A percentile compares a stretch with the other conserved stretches of the same genome.
Conservation (phyloP, 169 alveolate species). For the Plasmodium billcollinsi region DNA sequence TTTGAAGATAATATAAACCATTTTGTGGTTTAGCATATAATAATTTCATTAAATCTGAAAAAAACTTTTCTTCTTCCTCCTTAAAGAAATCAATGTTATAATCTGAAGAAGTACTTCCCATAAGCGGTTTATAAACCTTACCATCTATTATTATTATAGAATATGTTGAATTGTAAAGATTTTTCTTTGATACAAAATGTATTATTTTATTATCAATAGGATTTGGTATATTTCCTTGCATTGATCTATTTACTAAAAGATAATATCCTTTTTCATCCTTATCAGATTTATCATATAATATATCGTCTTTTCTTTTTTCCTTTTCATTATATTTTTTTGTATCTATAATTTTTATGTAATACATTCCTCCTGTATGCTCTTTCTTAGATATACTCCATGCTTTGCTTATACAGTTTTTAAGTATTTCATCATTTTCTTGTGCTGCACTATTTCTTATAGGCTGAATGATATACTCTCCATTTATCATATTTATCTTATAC, state of each 20-base stretch:
- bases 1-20: slow-evolving; percentile 20
- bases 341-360: slow-evolving; percentile 10
- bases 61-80: neutral
- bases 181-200: neutral
- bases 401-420: slow-evolving; percentile 28
- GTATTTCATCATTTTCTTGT: neutral
- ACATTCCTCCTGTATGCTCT: neutral
- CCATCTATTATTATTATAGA: neutral
- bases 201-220: neutral
- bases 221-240: neutral
- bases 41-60: slow-evolving; percentile 10
- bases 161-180: neutral
- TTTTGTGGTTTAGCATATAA: slow-evolving; percentile 9
- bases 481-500: no score
- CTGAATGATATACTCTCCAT: no score
- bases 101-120: neutral
- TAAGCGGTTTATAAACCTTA: neutral
- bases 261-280: slow-evolving; percentile 7
- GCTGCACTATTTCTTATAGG: no score
- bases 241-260: neutral
- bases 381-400: slow-evolving; percentile 18
- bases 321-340: neutral
- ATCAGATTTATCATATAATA: neutral
- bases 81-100: no score
- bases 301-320: neutral